Evolutionary conservation across 495 filamentous ascomycete genomes (phyloP).

Genomic region (Penicillium desertorum): DNA sequence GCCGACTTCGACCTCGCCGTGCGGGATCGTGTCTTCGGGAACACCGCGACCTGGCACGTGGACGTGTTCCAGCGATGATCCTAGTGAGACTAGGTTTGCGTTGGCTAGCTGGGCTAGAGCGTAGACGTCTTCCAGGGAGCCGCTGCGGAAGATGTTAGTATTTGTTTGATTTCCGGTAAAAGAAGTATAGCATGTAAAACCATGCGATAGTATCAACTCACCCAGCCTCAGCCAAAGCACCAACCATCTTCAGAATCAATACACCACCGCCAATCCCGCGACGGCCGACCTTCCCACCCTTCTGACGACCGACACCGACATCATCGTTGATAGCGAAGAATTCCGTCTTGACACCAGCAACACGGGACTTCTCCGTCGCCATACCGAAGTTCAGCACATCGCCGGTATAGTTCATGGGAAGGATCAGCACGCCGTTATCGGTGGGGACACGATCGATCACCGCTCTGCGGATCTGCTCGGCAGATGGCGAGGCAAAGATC

Average conservation of each 20-base stretch:
- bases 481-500: conserved; percentile 87
- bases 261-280: conserved; percentile 91
- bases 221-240: conserved; percentile 78
- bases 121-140: conserved; percentile 64
- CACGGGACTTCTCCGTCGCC: conserved; percentile 88
- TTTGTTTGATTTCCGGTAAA: neutral
- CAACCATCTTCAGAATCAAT: conserved; percentile 83
- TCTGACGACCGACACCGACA: conserved; percentile 80
- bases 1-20: conserved; percentile 84
- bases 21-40: conserved; percentile 55
- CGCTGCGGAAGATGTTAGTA: conserved; percentile 21
- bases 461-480: conserved; percentile 80
- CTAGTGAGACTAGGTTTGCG: conserved; percentile 80
- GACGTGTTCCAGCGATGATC: conserved; percentile 81
- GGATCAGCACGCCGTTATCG: conserved; percentile 69
- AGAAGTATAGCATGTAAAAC: neutral
- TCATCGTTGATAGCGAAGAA: conserved; percentile 97
- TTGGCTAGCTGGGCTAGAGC: conserved; percentile 69
- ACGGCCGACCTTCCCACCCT: conserved; percentile 86
- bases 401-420: conserved; percentile 66
- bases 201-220: conserved; percentile 26
- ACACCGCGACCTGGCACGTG: conserved; percentile 79
- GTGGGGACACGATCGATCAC: conserved; percentile 69
- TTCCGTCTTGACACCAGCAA: conserved; percentile 74
- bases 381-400: conserved; percentile 96